These are phyloP conservation scores for Ceratocystis smalleyi DNA, from an alignment of 2,329 filamentous ascomycete species.

Conservation along the genomic window DNA sequence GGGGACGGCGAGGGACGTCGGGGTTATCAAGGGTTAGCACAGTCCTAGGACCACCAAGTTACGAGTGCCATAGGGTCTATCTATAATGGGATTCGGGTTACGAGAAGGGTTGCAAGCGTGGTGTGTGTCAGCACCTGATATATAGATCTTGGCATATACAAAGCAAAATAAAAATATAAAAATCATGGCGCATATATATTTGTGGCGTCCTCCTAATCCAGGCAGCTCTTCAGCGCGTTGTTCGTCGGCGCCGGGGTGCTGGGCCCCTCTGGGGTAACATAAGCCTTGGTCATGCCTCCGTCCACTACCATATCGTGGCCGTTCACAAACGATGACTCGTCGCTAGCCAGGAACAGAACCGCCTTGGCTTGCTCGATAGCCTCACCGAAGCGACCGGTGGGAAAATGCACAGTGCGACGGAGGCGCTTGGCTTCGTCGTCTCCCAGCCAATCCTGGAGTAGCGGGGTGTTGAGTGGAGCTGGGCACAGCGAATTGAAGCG, in stretches of 20 bases:
- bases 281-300: constrained; percentile 50
- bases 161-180: too few species aligned
- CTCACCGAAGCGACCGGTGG: constrained; percentile 58
- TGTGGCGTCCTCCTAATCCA: background rate
- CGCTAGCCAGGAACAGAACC: constrained; percentile 57
- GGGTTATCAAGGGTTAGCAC: background rate
- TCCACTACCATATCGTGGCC: constrained; percentile 57
- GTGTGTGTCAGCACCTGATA: too few species aligned
- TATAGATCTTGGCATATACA: too few species aligned
- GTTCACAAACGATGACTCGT: constrained; percentile 61
- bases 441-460: constrained; percentile 63
- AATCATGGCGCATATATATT: too few species aligned
- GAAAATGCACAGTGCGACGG: constrained; percentile 61
- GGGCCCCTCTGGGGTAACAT: constrained; percentile 21
- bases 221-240: constrained; percentile 36
- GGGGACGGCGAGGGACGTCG: too few species aligned
- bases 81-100: too few species aligned
- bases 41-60: background rate
- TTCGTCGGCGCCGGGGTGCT: constrained; percentile 37
- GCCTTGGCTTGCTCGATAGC: constrained; percentile 63
- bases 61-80: too few species aligned
- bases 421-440: constrained; percentile 54
- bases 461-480: constrained; percentile 74
- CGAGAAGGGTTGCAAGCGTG: too few species aligned
- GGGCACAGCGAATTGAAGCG: constrained; percentile 86